These are phyloP conservation scores for Ploettnerulaceae sp. DNA, from an alignment of 2,329 filamentous ascomycete species.

Conservation along the genomic window DNA sequence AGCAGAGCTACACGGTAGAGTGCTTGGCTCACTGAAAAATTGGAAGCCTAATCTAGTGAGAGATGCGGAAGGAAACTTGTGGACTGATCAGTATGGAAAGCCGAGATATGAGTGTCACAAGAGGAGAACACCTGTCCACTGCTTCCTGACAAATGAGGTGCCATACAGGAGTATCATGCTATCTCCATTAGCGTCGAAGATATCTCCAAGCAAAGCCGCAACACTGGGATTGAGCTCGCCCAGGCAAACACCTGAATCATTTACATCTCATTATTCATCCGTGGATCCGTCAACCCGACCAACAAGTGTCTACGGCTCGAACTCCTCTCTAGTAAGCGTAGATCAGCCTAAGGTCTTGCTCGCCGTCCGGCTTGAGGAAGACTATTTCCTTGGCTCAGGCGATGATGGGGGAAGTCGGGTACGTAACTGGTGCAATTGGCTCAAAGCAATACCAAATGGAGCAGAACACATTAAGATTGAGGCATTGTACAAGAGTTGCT, in stretches of 20 bases:
- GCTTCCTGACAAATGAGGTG: constrained; percentile 1
- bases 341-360: constrained; percentile 8
- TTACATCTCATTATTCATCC: too few relatives aligned
- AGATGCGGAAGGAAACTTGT: not conserved
- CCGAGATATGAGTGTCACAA: constrained; percentile 1
- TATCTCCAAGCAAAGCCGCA: not conserved
- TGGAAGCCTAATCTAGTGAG: not conserved
- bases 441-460: constrained; percentile 2
- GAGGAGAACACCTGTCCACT: constrained; percentile 11
- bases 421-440: constrained; percentile 2
- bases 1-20: not conserved
- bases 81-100: not conserved
- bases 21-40: not conserved
- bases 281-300: not conserved
- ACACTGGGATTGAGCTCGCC: not conserved
- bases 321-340: not conserved
- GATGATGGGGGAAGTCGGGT: not conserved
- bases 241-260: too few relatives aligned
- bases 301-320: not conserved
- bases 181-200: not conserved
- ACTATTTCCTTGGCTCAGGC: not conserved
- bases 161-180: constrained; percentile 6
- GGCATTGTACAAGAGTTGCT: constrained; percentile 4
- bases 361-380: constrained; percentile 1
- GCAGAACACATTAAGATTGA: constrained; percentile 5